These are phyloP conservation scores for Aaosphaeria pasadenensis DNA, from an alignment of 2,329 filamentous ascomycete genomes.

Conservation along the genomic window DNA sequence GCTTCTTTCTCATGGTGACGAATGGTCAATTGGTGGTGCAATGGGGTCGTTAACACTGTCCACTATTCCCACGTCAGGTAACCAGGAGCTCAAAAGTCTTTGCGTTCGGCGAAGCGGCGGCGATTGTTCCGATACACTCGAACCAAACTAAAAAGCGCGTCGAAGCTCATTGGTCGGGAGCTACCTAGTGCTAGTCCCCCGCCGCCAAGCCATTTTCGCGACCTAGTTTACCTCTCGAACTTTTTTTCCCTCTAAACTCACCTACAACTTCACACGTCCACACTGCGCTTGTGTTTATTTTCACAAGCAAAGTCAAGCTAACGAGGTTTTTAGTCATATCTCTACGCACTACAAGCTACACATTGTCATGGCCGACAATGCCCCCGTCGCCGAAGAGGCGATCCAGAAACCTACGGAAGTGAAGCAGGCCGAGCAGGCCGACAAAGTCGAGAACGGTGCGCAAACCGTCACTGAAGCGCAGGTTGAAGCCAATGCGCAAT, in stretches of 20 bases:
- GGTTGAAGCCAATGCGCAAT: too few relatives aligned
- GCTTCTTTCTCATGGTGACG: slow-evolving; percentile 44
- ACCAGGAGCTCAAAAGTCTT: slow-evolving; percentile 1
- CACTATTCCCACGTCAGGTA: neutral
- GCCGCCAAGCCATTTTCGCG: too few relatives aligned
- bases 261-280: too few relatives aligned
- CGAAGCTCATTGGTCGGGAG: too few relatives aligned
- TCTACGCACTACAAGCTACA: too few relatives aligned
- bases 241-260: too few relatives aligned
- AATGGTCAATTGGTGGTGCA: slow-evolving; percentile 9
- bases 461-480: neutral
- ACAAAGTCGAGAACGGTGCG: neutral
- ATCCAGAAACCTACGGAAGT: neutral
- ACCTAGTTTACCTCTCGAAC: too few relatives aligned
- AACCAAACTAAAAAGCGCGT: too few relatives aligned
- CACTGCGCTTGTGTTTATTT: too few relatives aligned
- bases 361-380: neutral
- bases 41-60: neutral
- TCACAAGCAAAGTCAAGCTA: too few relatives aligned
- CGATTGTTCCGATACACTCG: neutral
- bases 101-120: neutral
- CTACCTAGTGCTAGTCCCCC: too few relatives aligned
- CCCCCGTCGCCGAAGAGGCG: neutral
- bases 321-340: too few relatives aligned
- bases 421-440: neutral